phyloP scores from a whole-genome alignment of 306 rosid genomes.

The Fagus sylvatica region DNA sequence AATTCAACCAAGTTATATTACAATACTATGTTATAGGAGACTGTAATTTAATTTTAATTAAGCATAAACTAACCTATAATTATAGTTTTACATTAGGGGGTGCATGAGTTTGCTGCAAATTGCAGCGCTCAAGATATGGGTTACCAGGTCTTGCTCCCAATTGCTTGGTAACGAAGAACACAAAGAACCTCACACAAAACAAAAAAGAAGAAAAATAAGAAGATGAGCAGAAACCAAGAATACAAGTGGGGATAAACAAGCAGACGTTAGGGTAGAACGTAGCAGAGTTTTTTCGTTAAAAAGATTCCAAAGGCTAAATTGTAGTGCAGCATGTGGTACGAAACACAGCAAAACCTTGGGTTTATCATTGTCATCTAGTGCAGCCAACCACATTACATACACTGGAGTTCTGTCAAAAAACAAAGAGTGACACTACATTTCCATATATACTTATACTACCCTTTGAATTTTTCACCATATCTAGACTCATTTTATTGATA shows the following conservation, averaged over 20 bases:
- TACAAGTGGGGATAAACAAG: not conserved
- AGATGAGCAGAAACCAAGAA: not conserved
- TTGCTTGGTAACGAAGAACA: not conserved
- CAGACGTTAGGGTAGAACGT: not conserved
- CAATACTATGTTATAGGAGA: too few relatives aligned
- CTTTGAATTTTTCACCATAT: too few relatives aligned
- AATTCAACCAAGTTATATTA: too few relatives aligned
- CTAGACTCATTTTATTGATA: too few relatives aligned
- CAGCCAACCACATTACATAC: not conserved
- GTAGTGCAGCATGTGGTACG: not conserved
- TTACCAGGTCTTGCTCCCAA: too few relatives aligned
- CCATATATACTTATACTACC: too few relatives aligned
- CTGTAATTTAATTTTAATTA: too few relatives aligned
- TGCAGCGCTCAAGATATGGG: too few relatives aligned
- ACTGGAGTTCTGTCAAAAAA: not conserved
- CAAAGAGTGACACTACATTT: not conserved
- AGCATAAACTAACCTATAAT: too few relatives aligned
- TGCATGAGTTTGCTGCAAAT: too few relatives aligned
- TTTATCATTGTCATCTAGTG: not conserved
- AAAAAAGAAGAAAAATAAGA: not conserved
- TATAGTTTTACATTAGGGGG: too few relatives aligned
- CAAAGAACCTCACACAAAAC: too few relatives aligned
- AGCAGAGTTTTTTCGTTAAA: not conserved
- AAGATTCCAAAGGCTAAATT: not conserved
- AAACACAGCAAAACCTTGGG: constrained; percentile 2